Percentiles rank a stretch among this genome's conserved stretches.
Evolutionary conservation across 2,329 filamentous ascomycete species (phyloP).

Genomic region (Cercospora zeae-maydis): DNA sequence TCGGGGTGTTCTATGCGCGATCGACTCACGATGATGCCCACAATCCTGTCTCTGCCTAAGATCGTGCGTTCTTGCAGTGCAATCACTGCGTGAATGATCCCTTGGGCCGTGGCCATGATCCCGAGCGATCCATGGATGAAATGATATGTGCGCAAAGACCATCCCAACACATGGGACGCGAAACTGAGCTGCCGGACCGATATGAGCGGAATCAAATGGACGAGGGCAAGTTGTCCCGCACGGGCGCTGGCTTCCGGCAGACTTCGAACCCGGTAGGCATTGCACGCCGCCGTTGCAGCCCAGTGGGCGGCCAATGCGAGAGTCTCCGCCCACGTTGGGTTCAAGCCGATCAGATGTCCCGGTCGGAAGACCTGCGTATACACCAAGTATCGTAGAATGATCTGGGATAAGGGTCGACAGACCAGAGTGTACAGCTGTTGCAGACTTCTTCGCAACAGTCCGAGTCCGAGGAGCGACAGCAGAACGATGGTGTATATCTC

Average conservation of each 20-base stretch:
- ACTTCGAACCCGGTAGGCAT: not conserved
- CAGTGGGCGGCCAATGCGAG: not conserved
- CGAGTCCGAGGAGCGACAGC: not conserved
- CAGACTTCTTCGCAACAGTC: not conserved
- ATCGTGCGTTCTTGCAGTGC: not conserved
- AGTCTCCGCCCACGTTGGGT: not conserved
- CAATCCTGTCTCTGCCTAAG: conserved; percentile 1
- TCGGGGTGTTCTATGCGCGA: not conserved
- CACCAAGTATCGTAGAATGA: not conserved
- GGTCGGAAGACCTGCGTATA: not conserved
- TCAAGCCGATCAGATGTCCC: not conserved
- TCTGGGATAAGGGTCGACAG: not conserved
- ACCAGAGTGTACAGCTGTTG: not conserved
- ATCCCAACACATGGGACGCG: not conserved
- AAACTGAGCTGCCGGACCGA: conserved; percentile 1
- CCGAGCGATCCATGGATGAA: not conserved
- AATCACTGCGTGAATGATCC: not conserved
- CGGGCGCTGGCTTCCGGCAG: not conserved
- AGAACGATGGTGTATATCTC: not conserved
- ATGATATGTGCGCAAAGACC: not conserved
- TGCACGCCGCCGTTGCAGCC: not conserved
- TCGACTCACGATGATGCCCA: not conserved
- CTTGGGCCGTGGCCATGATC: not conserved
- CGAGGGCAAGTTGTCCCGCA: not conserved
- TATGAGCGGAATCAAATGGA: not conserved